A percentile compares a stretch with the other conserved stretches of the same genome.
These are phyloP conservation scores for Tylopilus sp. DNA, from an alignment of 1,284 basidiomycete genomes.

Conservation along the genomic window DNA sequence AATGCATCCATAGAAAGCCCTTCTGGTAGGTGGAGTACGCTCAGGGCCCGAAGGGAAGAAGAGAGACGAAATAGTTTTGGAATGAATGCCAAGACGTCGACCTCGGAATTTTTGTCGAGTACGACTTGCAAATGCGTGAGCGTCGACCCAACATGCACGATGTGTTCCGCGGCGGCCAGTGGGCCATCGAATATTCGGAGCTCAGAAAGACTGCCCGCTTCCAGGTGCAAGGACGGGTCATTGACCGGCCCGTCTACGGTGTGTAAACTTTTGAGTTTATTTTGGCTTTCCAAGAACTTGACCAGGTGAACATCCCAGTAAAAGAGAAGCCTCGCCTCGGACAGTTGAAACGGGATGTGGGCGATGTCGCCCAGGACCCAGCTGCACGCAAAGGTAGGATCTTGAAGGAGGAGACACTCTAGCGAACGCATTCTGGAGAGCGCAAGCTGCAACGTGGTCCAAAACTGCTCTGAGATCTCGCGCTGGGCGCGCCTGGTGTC, in stretches of 20 bases:
- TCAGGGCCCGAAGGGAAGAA: constrained; percentile 32
- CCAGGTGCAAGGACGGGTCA: constrained; percentile 24
- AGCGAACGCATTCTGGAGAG: constrained; percentile 28
- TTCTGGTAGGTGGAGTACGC: constrained; percentile 33
- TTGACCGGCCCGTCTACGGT: constrained; percentile 25
- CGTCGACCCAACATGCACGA: constrained; percentile 24
- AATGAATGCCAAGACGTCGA: constrained; percentile 26
- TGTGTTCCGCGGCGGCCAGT: constrained; percentile 27
- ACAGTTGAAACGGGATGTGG: constrained; percentile 33
- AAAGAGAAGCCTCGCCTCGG: constrained; percentile 29
- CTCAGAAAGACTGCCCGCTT: constrained; percentile 30
- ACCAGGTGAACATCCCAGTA: constrained; percentile 29
- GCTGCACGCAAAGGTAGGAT: constrained; percentile 24
- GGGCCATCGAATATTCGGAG: constrained; percentile 31
- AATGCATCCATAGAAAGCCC: constrained; percentile 23
- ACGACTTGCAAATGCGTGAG: constrained; percentile 30
- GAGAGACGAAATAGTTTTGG: constrained; percentile 24
- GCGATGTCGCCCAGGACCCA: constrained; percentile 31
- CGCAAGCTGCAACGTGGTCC: constrained; percentile 24
- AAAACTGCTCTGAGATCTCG: constrained; percentile 29
- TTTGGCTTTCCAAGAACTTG: constrained; percentile 35
- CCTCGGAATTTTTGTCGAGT: constrained; percentile 26
- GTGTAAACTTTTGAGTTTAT: constrained; percentile 30
- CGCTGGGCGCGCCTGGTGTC: constrained; percentile 16
- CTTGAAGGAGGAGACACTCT: constrained; percentile 29